These are phyloP conservation scores for Ammopiptanthus mongolicus DNA, from an alignment of 306 rosid genomes.

Conservation along the genomic window DNA sequence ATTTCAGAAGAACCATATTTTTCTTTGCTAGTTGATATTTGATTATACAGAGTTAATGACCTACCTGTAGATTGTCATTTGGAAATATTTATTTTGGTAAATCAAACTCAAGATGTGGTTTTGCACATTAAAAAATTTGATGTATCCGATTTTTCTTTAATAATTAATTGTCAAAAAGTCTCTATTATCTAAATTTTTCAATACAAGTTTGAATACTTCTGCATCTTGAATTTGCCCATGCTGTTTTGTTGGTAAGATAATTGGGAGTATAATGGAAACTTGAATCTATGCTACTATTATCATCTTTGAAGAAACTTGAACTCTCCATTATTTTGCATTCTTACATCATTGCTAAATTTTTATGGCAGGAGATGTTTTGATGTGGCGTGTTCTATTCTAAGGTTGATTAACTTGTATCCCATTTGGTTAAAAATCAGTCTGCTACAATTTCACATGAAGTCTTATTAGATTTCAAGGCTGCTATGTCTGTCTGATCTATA, in stretches of 20 bases:
- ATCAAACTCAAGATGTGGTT: too few species aligned
- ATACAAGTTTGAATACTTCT: not conserved
- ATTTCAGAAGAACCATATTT: too few species aligned
- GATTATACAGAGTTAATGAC: too few species aligned
- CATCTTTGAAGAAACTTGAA: not conserved
- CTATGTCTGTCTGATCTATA: not conserved
- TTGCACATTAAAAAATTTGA: too few species aligned
- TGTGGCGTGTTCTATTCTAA: not conserved
- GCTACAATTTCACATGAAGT: not conserved
- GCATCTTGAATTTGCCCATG: not conserved
- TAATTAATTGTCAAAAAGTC: too few species aligned
- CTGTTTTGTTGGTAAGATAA: not conserved
- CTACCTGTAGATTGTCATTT: too few species aligned
- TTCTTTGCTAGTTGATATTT: too few species aligned
- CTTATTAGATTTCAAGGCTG: slow-evolving; percentile 1
- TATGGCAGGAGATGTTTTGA: slow-evolving; percentile 6
- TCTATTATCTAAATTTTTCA: too few species aligned
- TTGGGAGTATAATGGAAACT: not conserved
- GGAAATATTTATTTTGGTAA: too few species aligned
- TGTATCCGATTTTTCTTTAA: too few species aligned
- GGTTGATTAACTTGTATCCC: slow-evolving; percentile 3
- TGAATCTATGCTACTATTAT: not conserved
- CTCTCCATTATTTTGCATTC: not conserved
- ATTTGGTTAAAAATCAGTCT: slow-evolving; percentile 2
- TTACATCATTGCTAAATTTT: not conserved